Conservation (phyloP, 2,329 filamentous ascomycete species). For the Mycocentrospora acerina region DNA sequence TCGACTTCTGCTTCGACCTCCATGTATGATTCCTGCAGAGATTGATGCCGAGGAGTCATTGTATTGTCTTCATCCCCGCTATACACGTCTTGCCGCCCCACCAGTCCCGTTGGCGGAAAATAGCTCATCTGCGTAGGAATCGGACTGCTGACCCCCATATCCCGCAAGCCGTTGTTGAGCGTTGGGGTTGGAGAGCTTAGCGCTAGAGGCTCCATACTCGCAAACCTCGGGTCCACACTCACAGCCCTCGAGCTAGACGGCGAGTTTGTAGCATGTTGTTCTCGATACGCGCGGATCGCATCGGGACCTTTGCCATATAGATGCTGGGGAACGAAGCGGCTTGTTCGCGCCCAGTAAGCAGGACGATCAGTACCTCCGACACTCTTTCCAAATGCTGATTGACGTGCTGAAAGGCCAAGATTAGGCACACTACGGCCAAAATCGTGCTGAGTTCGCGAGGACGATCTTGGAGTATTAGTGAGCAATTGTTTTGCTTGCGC, state of each 20-base stretch:
- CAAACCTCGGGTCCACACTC: no score
- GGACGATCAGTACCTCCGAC: conserved; percentile 17
- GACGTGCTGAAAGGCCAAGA: conserved; percentile 13
- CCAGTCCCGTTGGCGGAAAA: conserved; percentile 8
- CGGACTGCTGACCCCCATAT: conserved; percentile 5
- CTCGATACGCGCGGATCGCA: conserved; percentile 30
- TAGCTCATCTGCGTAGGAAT: conserved; percentile 24
- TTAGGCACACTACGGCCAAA: conserved; percentile 32
- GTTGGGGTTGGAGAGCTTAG: conserved; percentile 12
- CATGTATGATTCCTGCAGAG: no score
- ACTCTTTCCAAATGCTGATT: conserved; percentile 16
- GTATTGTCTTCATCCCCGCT: conserved; percentile 5
- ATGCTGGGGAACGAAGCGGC: conserved; percentile 39
- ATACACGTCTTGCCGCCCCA: conserved; percentile 13
- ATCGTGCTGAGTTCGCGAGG: conserved; percentile 18
- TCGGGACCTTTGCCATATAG: conserved; percentile 38
- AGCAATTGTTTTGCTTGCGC: conserved; percentile 17
- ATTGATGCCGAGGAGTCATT: conserved; percentile 13
- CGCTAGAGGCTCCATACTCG: conserved; percentile 20
- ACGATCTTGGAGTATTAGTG: conserved; percentile 6
- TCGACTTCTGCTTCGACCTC: conserved; percentile 12
- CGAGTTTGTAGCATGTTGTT: conserved; percentile 21
- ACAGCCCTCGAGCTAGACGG: conserved; percentile 12
- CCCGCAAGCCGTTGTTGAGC: no score
- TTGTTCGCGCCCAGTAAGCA: conserved; percentile 34